Base-by-base conservation (phyloP, 805 yeast species). In the Candida nonsorbophila region DNA sequence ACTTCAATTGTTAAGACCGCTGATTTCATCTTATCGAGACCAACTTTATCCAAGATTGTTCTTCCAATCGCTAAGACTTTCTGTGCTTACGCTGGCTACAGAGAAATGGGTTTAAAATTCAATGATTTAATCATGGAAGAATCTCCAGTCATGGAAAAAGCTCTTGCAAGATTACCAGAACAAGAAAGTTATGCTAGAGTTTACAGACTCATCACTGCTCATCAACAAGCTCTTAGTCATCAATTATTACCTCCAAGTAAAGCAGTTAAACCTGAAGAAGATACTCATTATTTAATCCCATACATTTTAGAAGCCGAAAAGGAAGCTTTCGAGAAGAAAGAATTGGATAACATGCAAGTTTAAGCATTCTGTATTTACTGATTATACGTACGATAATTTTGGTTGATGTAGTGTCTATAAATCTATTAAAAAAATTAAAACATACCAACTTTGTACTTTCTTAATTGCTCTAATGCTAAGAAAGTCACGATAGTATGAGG, bases 291-390 rank as follows among this genome's bases (percentile, higher is more conserved):
- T 68, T 72, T 92, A 54, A 62, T 84, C 36, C 97, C 96, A 46
- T 84, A 83, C 69, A 68, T 92, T 39, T 74, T 88, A 53, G 97
- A 92, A 71, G 94, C 90, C 38, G 97, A 92, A 70, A 85, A 84
- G 49, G 97, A 85, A 62, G 81, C 79, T 28, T 69, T 73, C 41
- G 98, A 92, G 72, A 86, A 81, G 67, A 79, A 72, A 39, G 92
- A 81, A 53, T 77, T 92, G 53, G 95, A 92, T 72, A 82, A 84
- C 72, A 69, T 85, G 45, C 65, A 59, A 35, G 62, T 60, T 28
- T 46, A 43, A 38, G 27, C 30, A 19, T 9, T 8, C 8, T n/a
- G 8, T n/a, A 19, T 9, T 19, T n/a, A 19, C 8, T n/a, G 21
- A 19, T 19, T 19, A 19, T 19, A 19, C n/a, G 20, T 7, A 18